A percentile compares a stretch with the other conserved stretches of the same genome.
phyloP scores from a whole-genome alignment of 352 stramenopile genomes.

The Blastocystis sp. region DNA sequence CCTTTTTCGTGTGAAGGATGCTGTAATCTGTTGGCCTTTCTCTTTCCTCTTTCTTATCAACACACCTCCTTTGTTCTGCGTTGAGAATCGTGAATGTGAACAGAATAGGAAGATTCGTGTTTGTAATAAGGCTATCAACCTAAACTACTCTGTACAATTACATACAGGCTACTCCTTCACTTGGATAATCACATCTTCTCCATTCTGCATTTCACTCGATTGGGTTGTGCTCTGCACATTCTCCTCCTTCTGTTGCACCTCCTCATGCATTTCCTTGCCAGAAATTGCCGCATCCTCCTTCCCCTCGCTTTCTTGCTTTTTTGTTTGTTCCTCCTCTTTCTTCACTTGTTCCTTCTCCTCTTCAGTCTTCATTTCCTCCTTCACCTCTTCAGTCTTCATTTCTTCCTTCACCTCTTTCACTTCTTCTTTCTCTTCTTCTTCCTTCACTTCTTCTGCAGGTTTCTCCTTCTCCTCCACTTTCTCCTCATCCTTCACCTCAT shows the following conservation, averaged over 20 bases:
- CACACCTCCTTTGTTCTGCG: conserved; percentile 19
- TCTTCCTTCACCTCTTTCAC: background rate
- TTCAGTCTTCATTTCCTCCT: background rate
- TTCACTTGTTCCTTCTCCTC: background rate
- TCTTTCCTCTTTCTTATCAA: background rate
- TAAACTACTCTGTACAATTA: background rate
- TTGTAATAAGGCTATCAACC: background rate
- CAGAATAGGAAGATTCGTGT: background rate
- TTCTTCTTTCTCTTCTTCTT: background rate
- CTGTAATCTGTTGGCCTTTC: background rate
- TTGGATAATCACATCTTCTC: background rate
- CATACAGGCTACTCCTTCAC: background rate
- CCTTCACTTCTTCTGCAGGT: background rate
- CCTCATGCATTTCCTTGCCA: background rate
- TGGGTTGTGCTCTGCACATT: background rate
- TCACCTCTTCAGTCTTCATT: background rate
- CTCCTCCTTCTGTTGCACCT: background rate
- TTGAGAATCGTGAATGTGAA: background rate
- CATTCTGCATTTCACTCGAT: background rate
- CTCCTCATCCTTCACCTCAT: background rate
- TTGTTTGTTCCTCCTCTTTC: background rate
- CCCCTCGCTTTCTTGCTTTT: background rate
- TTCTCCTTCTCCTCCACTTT: background rate
- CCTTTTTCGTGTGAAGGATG: background rate
- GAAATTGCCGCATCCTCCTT: background rate